Conservation (phyloP, 1,284 basidiomycete genomes). For the Rhodotorula sp. region DNA sequence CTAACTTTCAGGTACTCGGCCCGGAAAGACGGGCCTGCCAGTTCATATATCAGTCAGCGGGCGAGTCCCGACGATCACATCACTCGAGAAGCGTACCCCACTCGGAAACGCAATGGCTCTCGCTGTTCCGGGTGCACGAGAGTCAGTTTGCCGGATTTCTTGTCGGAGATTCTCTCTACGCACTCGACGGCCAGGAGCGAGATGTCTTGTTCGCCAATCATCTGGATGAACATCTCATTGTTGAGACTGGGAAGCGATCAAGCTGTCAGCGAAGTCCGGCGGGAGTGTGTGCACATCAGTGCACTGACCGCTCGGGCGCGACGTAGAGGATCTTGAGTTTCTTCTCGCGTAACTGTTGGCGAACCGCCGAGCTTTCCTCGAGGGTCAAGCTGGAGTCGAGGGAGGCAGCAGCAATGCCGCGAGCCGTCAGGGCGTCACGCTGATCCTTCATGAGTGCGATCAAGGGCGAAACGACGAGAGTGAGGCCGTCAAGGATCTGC, state of each 20-base stretch:
- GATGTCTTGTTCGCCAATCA: conserved; percentile 37
- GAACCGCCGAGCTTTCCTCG: conserved; percentile 59
- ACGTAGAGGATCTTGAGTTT: conserved; percentile 72
- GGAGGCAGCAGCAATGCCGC: conserved; percentile 57
- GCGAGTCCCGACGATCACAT: conserved; percentile 8
- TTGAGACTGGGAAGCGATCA: conserved; percentile 23
- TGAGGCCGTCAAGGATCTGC: conserved; percentile 52
- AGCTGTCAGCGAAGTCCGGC: too few species aligned
- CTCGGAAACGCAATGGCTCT: conserved; percentile 52
- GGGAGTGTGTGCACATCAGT: too few species aligned
- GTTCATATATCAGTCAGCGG: background rate
- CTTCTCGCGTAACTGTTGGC: conserved; percentile 55
- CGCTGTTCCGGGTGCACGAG: conserved; percentile 43
- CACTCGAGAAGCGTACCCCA: conserved; percentile 50
- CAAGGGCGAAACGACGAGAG: conserved; percentile 70
- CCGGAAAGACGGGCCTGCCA: conserved; percentile 47
- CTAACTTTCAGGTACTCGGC: conserved; percentile 45
- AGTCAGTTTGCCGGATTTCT: conserved; percentile 39
- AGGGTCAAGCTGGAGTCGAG: conserved; percentile 67
- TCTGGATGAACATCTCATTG: conserved; percentile 43
- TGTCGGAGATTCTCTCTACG: conserved; percentile 8
- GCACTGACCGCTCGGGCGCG: conserved; percentile 64
- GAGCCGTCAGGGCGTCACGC: conserved; percentile 69
- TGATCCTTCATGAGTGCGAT: conserved; percentile 65
- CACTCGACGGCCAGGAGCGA: conserved; percentile 36